Conservation (phyloP, 257 asterid species). For the Ballota nigra region DNA sequence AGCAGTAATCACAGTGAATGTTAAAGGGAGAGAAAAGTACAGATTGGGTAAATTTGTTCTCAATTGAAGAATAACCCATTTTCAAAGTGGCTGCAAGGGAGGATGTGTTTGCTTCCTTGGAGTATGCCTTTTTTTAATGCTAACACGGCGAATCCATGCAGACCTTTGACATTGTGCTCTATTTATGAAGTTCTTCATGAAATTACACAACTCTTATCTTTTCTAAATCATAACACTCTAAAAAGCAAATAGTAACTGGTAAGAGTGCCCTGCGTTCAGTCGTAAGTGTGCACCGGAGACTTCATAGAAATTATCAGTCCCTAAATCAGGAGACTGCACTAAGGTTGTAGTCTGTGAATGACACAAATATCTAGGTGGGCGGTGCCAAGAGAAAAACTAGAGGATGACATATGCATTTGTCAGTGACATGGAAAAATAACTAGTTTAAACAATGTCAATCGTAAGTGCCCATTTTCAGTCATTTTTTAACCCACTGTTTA, state of each 20-base stretch:
- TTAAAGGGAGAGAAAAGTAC: slow-evolving; percentile 1
- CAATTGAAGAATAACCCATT: background rate
- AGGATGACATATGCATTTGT: background rate
- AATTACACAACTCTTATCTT: background rate
- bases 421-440: background rate
- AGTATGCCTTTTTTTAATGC: background rate
- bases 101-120: slow-evolving; percentile 8
- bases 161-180: background rate
- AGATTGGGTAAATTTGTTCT: background rate
- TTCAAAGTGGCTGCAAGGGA: background rate
- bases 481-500: background rate
- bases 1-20: background rate
- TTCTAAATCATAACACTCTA: background rate
- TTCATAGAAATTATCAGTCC: background rate
- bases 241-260: background rate
- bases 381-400: background rate
- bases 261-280: background rate
- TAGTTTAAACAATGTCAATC: background rate
- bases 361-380: background rate
- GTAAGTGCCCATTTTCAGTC: background rate
- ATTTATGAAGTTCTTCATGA: background rate
- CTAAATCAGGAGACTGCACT: background rate
- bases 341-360: background rate
- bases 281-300: background rate
- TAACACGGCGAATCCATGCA: background rate